phyloP scores from a whole-genome alignment of 495 filamentous ascomycete species.

The Penicillium flavigenum region DNA sequence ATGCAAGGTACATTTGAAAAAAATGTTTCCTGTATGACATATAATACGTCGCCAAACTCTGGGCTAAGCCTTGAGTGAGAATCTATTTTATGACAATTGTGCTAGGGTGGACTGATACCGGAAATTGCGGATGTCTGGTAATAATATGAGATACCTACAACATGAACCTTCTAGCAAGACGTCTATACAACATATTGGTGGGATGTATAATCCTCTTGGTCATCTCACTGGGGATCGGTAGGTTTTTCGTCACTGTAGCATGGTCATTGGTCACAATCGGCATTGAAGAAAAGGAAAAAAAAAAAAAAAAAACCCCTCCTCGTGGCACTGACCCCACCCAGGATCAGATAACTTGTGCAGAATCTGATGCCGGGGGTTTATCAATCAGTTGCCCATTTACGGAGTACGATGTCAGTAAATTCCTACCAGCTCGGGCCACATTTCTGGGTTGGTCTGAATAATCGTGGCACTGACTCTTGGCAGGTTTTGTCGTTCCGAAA shows the following conservation, averaged over 20 bases:
- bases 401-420: background rate
- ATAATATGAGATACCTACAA: background rate
- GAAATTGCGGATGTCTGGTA: background rate
- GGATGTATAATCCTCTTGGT: background rate
- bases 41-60: too few relatives aligned
- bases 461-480: background rate
- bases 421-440: background rate
- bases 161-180: background rate
- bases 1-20: too few relatives aligned
- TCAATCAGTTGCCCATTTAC: constrained; percentile 6
- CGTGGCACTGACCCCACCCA: constrained; percentile 8
- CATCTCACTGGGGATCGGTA: background rate
- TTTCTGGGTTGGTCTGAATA: background rate
- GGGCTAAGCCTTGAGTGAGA: background rate
- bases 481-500: constrained; percentile 2
- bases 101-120: constrained; percentile 5
- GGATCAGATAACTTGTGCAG: constrained; percentile 14
- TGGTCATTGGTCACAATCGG: background rate
- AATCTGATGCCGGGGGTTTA: background rate
- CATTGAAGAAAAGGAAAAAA: background rate
- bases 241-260: background rate
- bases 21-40: too few relatives aligned
- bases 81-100: background rate
- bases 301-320: background rate
- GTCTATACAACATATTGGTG: background rate